Percentiles rank a stretch among this genome's conserved stretches.
Conservation (phyloP, 108 stramenopile species). For the Nannochloropsis gaditana region DNA sequence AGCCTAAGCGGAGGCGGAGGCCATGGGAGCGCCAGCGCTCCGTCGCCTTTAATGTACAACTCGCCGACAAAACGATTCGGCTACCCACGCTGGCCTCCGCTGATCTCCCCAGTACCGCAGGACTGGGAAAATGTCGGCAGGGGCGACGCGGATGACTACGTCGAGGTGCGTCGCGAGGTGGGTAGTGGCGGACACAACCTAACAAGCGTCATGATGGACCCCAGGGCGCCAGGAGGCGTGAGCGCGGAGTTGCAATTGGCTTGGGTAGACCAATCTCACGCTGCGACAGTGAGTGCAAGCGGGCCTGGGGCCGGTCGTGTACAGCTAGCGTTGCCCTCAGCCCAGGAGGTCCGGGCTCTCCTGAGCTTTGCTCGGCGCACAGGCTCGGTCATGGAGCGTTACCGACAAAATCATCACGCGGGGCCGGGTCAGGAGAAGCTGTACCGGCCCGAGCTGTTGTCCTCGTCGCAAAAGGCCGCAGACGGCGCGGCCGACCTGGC, state of each 20-base stretch:
- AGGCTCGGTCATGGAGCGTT: not conserved
- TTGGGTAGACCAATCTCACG: constrained; percentile 26
- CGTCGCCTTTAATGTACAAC: not conserved
- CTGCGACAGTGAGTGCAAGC: not conserved
- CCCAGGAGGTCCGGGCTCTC: not conserved
- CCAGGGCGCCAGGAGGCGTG: constrained; percentile 40
- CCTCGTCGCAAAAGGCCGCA: constrained; percentile 22
- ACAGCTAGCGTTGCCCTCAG: not conserved
- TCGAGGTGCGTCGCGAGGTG: constrained; percentile 43
- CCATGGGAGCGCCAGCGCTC: not conserved
- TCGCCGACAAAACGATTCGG: not conserved
- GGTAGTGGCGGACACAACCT: constrained; percentile 45
- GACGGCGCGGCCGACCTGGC: not conserved
- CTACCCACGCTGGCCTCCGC: not conserved
- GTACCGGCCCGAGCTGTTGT: not conserved
- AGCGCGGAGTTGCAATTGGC: constrained; percentile 41
- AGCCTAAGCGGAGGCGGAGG: constrained; percentile 3
- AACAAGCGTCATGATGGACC: constrained; percentile 46
- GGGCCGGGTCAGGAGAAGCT: not conserved
- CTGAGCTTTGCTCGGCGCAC: not conserved
- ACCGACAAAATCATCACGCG: not conserved
- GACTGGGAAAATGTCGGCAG: not conserved
- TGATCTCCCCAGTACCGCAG: not conserved
- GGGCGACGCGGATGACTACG: constrained; percentile 26
- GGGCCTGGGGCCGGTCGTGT: constrained; percentile 33